These are phyloP conservation scores for Musa balbisiana DNA, from an alignment of 202 grass and related monocot species.

Conservation along the genomic window DNA sequence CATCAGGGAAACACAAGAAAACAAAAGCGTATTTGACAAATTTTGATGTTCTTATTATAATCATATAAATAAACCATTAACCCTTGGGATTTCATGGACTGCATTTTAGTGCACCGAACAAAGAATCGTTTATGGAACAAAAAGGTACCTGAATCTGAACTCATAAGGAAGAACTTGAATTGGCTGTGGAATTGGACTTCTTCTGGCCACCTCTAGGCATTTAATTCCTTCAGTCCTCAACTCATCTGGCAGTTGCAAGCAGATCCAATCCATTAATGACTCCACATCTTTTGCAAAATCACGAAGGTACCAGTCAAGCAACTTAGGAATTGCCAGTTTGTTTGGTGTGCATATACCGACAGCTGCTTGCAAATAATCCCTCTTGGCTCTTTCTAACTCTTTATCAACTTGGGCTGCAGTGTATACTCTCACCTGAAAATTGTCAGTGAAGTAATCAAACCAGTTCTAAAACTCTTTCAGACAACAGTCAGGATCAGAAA, in stretches of 20 bases:
- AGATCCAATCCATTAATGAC: constrained; percentile 96
- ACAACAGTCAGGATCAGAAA: too few relatives aligned
- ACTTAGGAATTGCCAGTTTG: constrained; percentile 71
- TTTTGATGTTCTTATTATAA: neutral
- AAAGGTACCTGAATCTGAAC: constrained; percentile 90
- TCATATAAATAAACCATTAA: constrained; percentile 18
- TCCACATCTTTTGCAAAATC: constrained; percentile 94
- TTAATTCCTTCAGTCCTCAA: constrained; percentile 40
- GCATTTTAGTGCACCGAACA: neutral
- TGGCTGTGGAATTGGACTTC: constrained; percentile 15
- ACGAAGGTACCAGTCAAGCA: constrained; percentile 78
- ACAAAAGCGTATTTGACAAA: neutral
- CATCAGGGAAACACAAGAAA: neutral
- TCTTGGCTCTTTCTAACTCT: constrained; percentile 75
- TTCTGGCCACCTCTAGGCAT: constrained; percentile 37
- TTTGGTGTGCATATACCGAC: constrained; percentile 49
- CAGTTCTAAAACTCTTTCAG: neutral
- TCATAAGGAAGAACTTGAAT: constrained; percentile 71
- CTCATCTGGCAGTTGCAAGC: constrained; percentile 70
- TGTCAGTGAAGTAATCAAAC: neutral
- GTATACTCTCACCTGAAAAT: constrained; percentile 78
- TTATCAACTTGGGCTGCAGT: constrained; percentile 62
- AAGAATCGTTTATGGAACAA: constrained; percentile 30
- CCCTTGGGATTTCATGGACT: neutral
- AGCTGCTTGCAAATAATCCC: constrained; percentile 71